Conservation (phyloP, 345 rosid species). For the Excoecaria agallocha region DNA sequence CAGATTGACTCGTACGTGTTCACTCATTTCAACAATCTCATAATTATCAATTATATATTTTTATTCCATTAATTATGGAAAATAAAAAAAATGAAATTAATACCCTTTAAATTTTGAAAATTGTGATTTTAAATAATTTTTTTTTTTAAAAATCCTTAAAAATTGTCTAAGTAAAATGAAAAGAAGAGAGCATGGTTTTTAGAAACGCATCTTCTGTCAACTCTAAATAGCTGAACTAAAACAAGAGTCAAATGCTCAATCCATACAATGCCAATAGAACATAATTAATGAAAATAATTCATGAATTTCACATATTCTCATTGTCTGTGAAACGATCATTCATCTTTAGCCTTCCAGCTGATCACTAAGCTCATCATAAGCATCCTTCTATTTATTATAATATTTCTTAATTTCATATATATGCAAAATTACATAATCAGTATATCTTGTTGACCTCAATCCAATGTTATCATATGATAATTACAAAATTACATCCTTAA, state of each 20-base stretch:
- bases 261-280: not conserved
- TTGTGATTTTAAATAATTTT: no score
- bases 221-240: not conserved
- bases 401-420: not conserved
- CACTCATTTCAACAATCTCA: no score
- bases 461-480: not conserved
- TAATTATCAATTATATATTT: not conserved
- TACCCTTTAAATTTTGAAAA: no score
- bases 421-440: not conserved
- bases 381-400: not conserved
- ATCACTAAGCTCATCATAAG: not conserved
- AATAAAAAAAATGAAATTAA: no score
- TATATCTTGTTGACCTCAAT: no score
- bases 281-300: not conserved
- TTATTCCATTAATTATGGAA: no score
- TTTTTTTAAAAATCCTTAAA: no score
- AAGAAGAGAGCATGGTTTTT: no score
- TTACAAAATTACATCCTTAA: conserved; percentile 5
- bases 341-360: not conserved
- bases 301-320: not conserved
- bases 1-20: no score
- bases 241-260: not conserved
- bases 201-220: no score
- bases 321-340: not conserved
- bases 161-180: no score